Percentiles rank a stretch among this genome's conserved stretches.
Evolutionary conservation across 2,329 filamentous ascomycete genomes (phyloP).

Genomic region (Botrytis aclada): DNA sequence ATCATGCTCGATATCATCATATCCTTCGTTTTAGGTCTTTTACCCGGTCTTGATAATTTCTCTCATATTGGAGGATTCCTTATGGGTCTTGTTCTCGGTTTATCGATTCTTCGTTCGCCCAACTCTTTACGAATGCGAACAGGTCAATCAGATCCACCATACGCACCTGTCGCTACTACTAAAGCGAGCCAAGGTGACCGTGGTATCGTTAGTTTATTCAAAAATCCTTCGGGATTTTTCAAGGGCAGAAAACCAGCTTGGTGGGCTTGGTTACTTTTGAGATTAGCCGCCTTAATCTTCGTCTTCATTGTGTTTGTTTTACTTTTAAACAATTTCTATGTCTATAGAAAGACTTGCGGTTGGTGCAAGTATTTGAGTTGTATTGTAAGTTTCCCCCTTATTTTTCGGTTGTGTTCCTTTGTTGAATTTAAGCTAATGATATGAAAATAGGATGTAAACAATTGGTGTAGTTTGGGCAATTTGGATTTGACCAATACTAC

Average conservation of each 20-base stretch:
- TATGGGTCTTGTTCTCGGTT: slow-evolving; percentile 82
- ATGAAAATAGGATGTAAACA: slow-evolving; percentile 70
- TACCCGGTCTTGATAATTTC: slow-evolving; percentile 95
- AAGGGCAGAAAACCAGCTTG: slow-evolving; percentile 88
- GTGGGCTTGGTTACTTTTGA: slow-evolving; percentile 96
- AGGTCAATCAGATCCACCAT: slow-evolving; percentile 65
- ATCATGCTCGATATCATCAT: slow-evolving; percentile 82
- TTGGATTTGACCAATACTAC: slow-evolving; percentile 25
- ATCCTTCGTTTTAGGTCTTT: slow-evolving; percentile 84
- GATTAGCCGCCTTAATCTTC: slow-evolving; percentile 73
- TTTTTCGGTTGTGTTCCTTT: slow-evolving; percentile 1
- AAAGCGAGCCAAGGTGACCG: slow-evolving; percentile 32
- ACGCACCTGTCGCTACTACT: slow-evolving; percentile 60
- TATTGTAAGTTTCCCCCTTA: slow-evolving; percentile 60
- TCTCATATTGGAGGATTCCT: slow-evolving; percentile 94
- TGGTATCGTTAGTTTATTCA: slow-evolving; percentile 47
- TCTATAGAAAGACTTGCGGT: slow-evolving; percentile 67
- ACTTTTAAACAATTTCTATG: slow-evolving; percentile 88
- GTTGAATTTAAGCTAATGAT: background rate
- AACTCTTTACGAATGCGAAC: slow-evolving; percentile 73
- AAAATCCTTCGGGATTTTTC: slow-evolving; percentile 74
- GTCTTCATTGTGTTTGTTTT: slow-evolving; percentile 83
- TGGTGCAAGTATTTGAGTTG: slow-evolving; percentile 98
- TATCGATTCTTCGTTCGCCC: slow-evolving; percentile 86
- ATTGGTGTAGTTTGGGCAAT: slow-evolving; percentile 58